Evolutionary conservation across 2,329 filamentous ascomycete genomes (phyloP), one percentile per base, ranked within the genome.

Genomic region (Trichophyton mentagrophytes): DNA sequence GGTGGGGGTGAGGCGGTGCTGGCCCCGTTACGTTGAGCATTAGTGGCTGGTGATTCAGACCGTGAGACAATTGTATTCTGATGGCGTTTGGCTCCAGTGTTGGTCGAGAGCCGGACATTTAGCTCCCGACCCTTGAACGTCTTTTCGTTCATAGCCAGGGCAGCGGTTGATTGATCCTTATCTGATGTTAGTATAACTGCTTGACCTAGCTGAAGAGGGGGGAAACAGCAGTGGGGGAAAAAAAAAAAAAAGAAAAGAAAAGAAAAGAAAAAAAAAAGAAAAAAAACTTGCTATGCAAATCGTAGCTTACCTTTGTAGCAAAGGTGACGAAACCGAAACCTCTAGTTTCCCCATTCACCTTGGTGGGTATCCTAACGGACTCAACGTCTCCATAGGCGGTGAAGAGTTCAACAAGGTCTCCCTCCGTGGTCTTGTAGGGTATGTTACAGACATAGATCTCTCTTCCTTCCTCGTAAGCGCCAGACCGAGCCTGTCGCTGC

Each of bases 311-410:
- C 70, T 85, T 86, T 4, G 79, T 85, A 61, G 83, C 79, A 69
- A 90, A 95, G 8, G 87, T 84, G 40, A 97, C 77, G 71, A 91
- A 97, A 1, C 84, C 89, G 61, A 86, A 88, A 3, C 93, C 92
- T 60, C 86, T 86, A 65, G 84, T 86, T 62, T 82, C 82, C 17
- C 88, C 88, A 9, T 79, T 81, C 62, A 85, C 76, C 63, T 85
- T 86, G 40, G 78, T 83, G 1, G 90, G 82, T 33, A 96, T 79
- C 47, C 88, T 85, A 47, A 91, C 82, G 49, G 82, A 81, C 63
- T 87, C 83, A 9, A 97, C 82, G 1, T 77, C 83, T 11, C 93
- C 93, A 64, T 88, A 90, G 65, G 87, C 85, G 33, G 80, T 76
- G 67, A 96, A 95, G 0, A 88, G 73, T 7, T 84, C 81, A 62